These are phyloP conservation scores for Incumbomyces delicatus DNA, from an alignment of 2,329 filamentous ascomycete genomes.

Conservation along the genomic window DNA sequence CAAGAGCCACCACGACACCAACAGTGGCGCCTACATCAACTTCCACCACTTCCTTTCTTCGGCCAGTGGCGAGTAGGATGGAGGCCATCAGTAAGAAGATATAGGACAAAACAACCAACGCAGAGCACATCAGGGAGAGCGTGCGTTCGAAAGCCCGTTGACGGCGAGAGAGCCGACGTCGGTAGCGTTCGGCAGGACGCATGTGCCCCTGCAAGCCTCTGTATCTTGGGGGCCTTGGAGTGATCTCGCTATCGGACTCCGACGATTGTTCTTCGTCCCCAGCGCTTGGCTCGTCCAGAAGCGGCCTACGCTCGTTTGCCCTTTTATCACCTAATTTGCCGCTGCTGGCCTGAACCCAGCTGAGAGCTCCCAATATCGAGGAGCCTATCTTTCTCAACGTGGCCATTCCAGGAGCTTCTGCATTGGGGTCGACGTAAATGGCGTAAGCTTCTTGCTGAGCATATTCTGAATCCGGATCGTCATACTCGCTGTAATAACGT, in stretches of 20 bases:
- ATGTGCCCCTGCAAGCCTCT: constrained; percentile 3
- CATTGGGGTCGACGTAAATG: constrained; percentile 65
- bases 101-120: constrained; percentile 50
- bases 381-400: constrained; percentile 43
- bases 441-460: constrained; percentile 53
- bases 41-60: constrained; percentile 56
- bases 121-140: constrained; percentile 45
- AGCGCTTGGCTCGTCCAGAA: neutral
- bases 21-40: constrained; percentile 65
- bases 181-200: constrained; percentile 4
- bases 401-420: constrained; percentile 55
- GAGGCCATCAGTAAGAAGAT: constrained; percentile 55
- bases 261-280: constrained; percentile 13
- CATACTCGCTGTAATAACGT: constrained; percentile 78
- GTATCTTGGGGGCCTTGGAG: neutral
- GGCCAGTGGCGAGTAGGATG: constrained; percentile 58
- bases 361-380: neutral
- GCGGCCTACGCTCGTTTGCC: constrained; percentile 2
- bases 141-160: constrained; percentile 43
- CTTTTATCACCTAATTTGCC: neutral
- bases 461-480: constrained; percentile 59
- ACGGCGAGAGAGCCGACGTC: constrained; percentile 21
- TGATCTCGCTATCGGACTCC: constrained; percentile 12
- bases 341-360: neutral
- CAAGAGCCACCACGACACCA: constrained; percentile 52